These are phyloP conservation scores for Boletus sp. DNA, from an alignment of 768 basidiomycete species.

Conservation along the genomic window DNA sequence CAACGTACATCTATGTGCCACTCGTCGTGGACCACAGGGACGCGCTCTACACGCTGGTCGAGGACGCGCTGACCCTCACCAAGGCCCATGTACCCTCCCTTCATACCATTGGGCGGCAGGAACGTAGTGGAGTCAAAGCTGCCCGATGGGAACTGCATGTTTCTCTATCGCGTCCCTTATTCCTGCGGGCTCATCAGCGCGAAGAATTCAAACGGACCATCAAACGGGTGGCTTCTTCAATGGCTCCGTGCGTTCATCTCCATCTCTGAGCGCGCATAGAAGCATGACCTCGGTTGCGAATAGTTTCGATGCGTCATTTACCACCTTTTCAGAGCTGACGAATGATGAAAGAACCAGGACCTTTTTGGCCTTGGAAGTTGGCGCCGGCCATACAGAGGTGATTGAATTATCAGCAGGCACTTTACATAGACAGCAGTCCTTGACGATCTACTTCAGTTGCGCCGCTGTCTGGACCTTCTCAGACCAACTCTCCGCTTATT, in stretches of 20 bases:
- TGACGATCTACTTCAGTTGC: slow-evolving; percentile 47
- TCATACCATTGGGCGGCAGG: slow-evolving; percentile 39
- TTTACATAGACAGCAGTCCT: neutral
- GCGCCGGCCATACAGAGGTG: slow-evolving; percentile 81
- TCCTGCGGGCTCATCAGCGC: slow-evolving; percentile 74
- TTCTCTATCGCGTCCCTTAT: slow-evolving; percentile 81
- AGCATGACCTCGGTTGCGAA: slow-evolving; percentile 7
- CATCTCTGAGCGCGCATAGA: slow-evolving; percentile 1
- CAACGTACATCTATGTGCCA: slow-evolving; percentile 73
- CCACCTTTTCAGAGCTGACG: slow-evolving; percentile 60
- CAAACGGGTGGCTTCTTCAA: slow-evolving; percentile 45
- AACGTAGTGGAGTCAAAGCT: neutral
- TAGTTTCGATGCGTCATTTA: slow-evolving; percentile 75
- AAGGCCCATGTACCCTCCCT: slow-evolving; percentile 44
- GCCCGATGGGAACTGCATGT: slow-evolving; percentile 61
- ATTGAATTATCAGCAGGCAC: slow-evolving; percentile 11
- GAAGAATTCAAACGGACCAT: slow-evolving; percentile 67
- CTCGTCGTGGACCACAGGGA: slow-evolving; percentile 45
- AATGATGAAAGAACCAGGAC: slow-evolving; percentile 82
- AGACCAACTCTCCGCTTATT: slow-evolving; percentile 54
- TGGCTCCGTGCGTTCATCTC: slow-evolving; percentile 40
- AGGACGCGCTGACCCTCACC: slow-evolving; percentile 43
- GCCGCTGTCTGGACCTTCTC: slow-evolving; percentile 50
- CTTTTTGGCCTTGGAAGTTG: slow-evolving; percentile 79
- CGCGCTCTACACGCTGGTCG: slow-evolving; percentile 44